Conservation (phyloP, 2,329 filamentous ascomycete species). For the Clarireedia monteithiana region DNA sequence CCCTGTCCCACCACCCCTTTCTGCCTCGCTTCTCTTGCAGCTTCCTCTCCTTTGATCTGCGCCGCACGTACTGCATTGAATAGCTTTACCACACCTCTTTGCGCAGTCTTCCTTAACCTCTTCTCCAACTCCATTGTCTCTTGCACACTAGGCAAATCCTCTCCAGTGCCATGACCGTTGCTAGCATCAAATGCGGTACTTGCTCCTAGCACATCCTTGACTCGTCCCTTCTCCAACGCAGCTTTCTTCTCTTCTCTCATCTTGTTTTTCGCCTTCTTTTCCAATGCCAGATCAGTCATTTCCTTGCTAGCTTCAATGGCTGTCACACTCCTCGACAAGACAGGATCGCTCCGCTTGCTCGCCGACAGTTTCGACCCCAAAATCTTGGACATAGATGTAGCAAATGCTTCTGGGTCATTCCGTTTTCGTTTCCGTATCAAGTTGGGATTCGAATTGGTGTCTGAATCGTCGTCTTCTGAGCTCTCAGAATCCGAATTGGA, state of each 20-base stretch:
- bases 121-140: conserved; percentile 65
- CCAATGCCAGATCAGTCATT: conserved; percentile 68
- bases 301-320: conserved; percentile 67
- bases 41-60: conserved; percentile 79
- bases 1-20: conserved; percentile 71
- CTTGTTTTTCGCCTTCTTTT: conserved; percentile 71
- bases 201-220: conserved; percentile 73
- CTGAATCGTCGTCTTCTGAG: conserved; percentile 28
- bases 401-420: conserved; percentile 86
- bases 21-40: conserved; percentile 60
- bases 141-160: conserved; percentile 39
- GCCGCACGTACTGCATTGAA: conserved; percentile 94
- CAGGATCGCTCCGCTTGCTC: conserved; percentile 76
- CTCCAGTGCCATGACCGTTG: conserved; percentile 32
- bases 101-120: conserved; percentile 75
- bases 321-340: conserved; percentile 74
- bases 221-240: conserved; percentile 76
- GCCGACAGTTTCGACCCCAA: conserved; percentile 80
- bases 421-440: conserved; percentile 61
- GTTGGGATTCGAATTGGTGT: conserved; percentile 35
- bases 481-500: conserved; percentile 30
- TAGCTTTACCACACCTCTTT: conserved; percentile 88
- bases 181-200: conserved; percentile 43
- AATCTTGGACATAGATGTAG: conserved; percentile 89
- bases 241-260: conserved; percentile 73